Evolutionary conservation across 768 basidiomycete genomes (phyloP).

Genomic region (Xerocomellus intermedius): DNA sequence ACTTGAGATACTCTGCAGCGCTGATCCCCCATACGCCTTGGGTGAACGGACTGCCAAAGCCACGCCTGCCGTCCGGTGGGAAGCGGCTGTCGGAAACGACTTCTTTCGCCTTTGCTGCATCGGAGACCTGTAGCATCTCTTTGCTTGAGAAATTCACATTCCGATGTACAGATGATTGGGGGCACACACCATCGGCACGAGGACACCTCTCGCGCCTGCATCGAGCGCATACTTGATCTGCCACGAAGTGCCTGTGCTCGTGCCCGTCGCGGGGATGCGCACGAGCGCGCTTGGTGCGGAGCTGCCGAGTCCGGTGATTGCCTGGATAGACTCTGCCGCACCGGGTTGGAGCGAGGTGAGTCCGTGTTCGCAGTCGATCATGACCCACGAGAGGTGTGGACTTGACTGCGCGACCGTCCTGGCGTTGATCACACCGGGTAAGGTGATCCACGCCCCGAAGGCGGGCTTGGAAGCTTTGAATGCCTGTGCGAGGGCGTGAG

Average conservation of each 20-base stretch:
- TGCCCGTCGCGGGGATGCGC: conserved; percentile 62
- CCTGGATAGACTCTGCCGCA: conserved; percentile 54
- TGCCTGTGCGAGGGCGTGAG: conserved; percentile 51
- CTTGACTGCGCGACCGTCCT: conserved; percentile 57
- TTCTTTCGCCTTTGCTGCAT: conserved; percentile 53
- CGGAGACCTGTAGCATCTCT: conserved; percentile 42
- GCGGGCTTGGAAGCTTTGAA: conserved; percentile 58
- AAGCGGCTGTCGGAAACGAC: conserved; percentile 58
- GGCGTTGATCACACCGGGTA: conserved; percentile 58
- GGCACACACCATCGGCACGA: conserved; percentile 62
- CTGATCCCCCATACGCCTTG: conserved; percentile 57
- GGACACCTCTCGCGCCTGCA: conserved; percentile 60
- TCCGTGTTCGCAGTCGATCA: conserved; percentile 71
- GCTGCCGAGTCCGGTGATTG: conserved; percentile 46
- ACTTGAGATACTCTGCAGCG: conserved; percentile 47
- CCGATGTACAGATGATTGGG: neutral
- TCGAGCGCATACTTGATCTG: conserved; percentile 73
- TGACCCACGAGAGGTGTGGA: conserved; percentile 58
- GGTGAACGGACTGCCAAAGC: conserved; percentile 65
- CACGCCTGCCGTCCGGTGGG: conserved; percentile 60
- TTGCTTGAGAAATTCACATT: neutral
- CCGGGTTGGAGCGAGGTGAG: conserved; percentile 53
- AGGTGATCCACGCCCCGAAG: conserved; percentile 65
- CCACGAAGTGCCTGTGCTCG: conserved; percentile 56
- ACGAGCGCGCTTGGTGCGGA: conserved; percentile 54